Conservation (phyloP, 805 yeast species). For the Kuraishia capsulata region DNA sequence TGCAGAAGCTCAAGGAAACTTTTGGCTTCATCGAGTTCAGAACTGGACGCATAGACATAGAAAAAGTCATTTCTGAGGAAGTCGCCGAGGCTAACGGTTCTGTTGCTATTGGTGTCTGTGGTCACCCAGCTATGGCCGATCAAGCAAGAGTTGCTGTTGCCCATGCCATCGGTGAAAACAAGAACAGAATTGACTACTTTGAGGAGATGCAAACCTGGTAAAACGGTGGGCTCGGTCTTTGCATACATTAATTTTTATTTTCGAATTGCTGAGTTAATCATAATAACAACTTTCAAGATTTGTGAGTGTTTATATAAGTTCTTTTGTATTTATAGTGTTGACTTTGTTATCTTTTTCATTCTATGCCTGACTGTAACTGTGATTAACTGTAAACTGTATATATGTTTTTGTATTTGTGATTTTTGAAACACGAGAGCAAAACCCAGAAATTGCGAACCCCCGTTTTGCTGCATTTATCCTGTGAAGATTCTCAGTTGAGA, state of each 20-base stretch:
- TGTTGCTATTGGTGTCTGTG: conserved; percentile 40
- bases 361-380: no score
- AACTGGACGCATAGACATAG: conserved; percentile 33
- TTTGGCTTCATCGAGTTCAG: conserved; percentile 31
- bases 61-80: conserved; percentile 25
- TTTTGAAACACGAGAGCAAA: no score
- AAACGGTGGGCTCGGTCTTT: conserved; percentile 1
- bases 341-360: no score
- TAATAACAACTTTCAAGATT: no score
- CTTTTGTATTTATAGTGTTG: no score
- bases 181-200: conserved; percentile 18
- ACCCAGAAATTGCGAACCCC: no score
- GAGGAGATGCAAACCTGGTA: conserved; percentile 28
- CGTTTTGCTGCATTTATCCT: no score
- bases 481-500: no score
- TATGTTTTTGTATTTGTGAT: no score
- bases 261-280: neutral
- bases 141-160: conserved; percentile 19
- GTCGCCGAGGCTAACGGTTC: conserved; percentile 24
- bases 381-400: no score
- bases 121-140: conserved; percentile 41
- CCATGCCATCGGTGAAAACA: conserved; percentile 5
- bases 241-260: no score
- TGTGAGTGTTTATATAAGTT: no score
- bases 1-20: conserved; percentile 9